A percentile compares a stretch with the other conserved stretches of the same genome.
Conservation (phyloP, 2,329 filamentous ascomycete genomes). For the Colletotrichum agaves region DNA sequence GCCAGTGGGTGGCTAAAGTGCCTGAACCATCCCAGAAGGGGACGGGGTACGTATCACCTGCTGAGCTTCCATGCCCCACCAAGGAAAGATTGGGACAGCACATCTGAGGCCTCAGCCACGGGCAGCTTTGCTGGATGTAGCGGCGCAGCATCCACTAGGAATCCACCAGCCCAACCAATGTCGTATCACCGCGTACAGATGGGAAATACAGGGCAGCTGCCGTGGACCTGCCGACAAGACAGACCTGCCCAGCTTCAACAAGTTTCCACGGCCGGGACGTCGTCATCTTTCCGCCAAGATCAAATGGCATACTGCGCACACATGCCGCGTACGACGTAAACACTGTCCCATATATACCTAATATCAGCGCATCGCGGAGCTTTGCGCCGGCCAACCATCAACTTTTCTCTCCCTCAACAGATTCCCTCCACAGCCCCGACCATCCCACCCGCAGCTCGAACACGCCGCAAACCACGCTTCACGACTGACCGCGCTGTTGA, state of each 20-base stretch:
- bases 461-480: background rate
- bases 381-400: conserved; percentile 7
- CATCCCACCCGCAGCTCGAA: conserved; percentile 25
- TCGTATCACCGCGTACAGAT: conserved; percentile 32
- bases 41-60: conserved; percentile 11
- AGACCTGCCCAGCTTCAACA: conserved; percentile 22
- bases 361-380: conserved; percentile 4
- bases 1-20: conserved; percentile 23
- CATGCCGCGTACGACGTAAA: conserved; percentile 26
- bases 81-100: conserved; percentile 20
- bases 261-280: conserved; percentile 23
- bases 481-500: conserved; percentile 22
- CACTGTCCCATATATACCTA: conserved; percentile 12
- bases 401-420: conserved; percentile 22
- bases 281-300: conserved; percentile 36
- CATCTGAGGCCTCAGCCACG: conserved; percentile 37
- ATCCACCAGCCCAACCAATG: conserved; percentile 38
- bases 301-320: conserved; percentile 22
- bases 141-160: conserved; percentile 37
- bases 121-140: conserved; percentile 35
- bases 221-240: conserved; percentile 22
- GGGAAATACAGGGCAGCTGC: conserved; percentile 31
- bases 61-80: conserved; percentile 18
- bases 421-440: background rate
- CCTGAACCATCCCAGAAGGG: background rate